These are phyloP conservation scores for Fusarium pilosicola DNA, from an alignment of 2,329 filamentous ascomycete genomes.

Conservation along the genomic window DNA sequence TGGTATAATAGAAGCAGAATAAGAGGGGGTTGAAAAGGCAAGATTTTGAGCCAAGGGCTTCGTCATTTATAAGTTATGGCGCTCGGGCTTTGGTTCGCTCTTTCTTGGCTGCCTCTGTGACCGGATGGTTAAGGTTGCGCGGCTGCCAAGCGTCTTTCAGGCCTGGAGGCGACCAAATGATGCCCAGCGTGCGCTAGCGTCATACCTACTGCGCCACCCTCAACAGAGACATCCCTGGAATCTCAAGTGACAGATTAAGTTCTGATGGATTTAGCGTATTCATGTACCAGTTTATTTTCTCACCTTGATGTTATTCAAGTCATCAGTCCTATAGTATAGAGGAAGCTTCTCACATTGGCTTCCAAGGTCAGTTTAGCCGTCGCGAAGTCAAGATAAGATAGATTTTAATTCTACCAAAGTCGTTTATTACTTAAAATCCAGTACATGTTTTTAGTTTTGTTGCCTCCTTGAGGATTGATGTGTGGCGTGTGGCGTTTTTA, in stretches of 20 bases:
- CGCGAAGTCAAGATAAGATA: accelerated
- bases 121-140: conserved; percentile 19
- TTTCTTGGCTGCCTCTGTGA: conserved; percentile 34
- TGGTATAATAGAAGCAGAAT: conserved; percentile 36
- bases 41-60: conserved; percentile 12
- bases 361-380: accelerated
- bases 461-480: background rate
- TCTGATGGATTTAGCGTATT: background rate
- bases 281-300: background rate
- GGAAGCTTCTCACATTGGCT: background rate
- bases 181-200: conserved; percentile 17
- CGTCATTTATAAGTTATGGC: conserved; percentile 38
- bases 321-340: background rate
- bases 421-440: too few relatives aligned
- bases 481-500: background rate
- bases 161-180: conserved; percentile 23
- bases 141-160: conserved; percentile 33
- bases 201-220: conserved; percentile 31
- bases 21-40: conserved; percentile 21
- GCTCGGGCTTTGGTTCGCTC: conserved; percentile 35
- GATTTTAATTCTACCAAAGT: background rate
- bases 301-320: accelerated
- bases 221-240: background rate
- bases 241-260: background rate
- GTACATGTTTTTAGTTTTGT: background rate